Evolutionary conservation across 306 rosid species (phyloP), one percentile per base, ranked within the genome.

Genomic region (Dalbergia cultrata): DNA sequence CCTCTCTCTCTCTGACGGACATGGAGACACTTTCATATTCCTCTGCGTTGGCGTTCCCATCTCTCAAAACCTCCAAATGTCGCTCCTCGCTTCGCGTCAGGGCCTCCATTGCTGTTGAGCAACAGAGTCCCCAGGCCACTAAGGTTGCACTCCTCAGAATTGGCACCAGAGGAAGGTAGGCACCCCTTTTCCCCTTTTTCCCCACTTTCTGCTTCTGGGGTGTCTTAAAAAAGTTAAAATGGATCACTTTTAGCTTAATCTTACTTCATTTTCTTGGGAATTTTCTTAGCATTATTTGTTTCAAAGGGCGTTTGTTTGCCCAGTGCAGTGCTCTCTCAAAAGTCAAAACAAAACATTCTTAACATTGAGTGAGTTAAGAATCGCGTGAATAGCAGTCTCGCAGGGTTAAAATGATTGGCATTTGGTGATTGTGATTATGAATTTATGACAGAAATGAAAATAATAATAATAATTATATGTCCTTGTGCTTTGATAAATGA

Each of bases 121-220:
- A 89, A 74, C 93, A 84, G 68, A 80, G 81, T 47, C 84, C 73
- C 72, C 74, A 88, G 67, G 79, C 82, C 58, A 81, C 82, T 57
- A 89, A 88, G 39, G 73, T 90, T 6, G 97, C 96, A 7, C 86
- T 92, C 9, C 54, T 94, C 81, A 86, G 88, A 81, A 94, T 94
- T 80, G 98, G 98, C 65, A 94, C 98, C 41, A 75, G 98, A 76
- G 98, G 97, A 84, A 94, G 98, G 98, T 94, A 94, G 98, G 97
- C 92, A 84, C 72, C 41, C 18, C 10, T 13, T 47, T 47, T 47
- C 35, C 12, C 35, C 14, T n/a, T 19, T 52, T 52, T 47, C 5
- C 53, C n/a, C 53, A 10, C 6, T 72, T 65, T 59, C 9, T 31
- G 12, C 58, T 52, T 67, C 8, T 56, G 47, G 50, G 57, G 35